These are phyloP conservation scores for Mangifera indica DNA, from an alignment of 345 rosid species.

Conservation along the genomic window DNA sequence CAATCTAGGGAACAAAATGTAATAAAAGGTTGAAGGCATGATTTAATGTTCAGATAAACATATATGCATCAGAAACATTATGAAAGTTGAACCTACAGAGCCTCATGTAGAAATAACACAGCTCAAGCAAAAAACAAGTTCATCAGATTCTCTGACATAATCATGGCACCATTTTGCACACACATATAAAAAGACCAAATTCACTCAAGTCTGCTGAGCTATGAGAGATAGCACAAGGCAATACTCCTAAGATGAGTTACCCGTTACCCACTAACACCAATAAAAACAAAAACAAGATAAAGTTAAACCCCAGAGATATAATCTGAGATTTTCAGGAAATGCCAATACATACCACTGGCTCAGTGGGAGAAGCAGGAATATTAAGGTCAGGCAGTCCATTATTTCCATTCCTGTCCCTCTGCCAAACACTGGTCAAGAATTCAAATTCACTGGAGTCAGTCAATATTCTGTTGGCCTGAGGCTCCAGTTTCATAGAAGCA, in stretches of 20 bases:
- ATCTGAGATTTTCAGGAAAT: conserved; percentile 7
- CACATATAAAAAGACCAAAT: background rate
- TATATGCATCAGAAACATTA: background rate
- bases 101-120: background rate
- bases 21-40: background rate
- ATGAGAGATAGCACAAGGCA: conserved; percentile 1
- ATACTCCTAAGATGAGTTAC: background rate
- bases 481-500: conserved; percentile 17
- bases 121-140: background rate
- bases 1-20: background rate
- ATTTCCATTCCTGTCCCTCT: conserved; percentile 28
- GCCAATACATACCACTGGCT: conserved; percentile 24
- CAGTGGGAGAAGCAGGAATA: conserved; percentile 30
- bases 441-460: conserved; percentile 12
- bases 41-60: background rate
- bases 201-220: background rate
- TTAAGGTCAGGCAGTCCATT: conserved; percentile 43
- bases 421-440: conserved; percentile 15
- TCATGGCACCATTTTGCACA: background rate
- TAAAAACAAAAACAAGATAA: background rate
- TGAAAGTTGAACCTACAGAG: background rate
- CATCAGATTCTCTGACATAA: background rate
- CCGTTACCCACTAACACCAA: conserved; percentile 1
- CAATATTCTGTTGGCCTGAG: conserved; percentile 15
- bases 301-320: background rate